phyloP scores from a whole-genome alignment of 1,284 basidiomycete genomes.

The Kwoniella shivajii region DNA sequence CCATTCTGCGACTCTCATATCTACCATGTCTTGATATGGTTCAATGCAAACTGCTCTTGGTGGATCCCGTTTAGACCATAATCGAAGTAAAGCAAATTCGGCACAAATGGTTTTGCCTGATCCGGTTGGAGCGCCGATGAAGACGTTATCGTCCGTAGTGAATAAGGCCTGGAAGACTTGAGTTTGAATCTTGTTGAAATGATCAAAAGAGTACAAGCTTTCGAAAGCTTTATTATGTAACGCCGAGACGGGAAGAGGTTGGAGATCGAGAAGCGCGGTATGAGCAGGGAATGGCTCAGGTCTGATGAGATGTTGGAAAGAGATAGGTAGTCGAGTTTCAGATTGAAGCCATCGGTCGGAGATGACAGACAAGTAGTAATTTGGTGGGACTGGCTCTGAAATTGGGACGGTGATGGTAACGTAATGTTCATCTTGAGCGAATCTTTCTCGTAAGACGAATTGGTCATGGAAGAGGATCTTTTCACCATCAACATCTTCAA shows the following conservation, averaged over 20 bases:
- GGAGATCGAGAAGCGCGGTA: constrained; percentile 90
- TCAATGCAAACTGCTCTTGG: constrained; percentile 93
- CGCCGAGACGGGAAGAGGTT: constrained; percentile 84
- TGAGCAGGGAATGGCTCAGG: constrained; percentile 95
- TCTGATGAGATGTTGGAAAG: constrained; percentile 96
- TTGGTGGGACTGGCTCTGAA: constrained; percentile 95
- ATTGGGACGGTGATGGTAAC: constrained; percentile 93
- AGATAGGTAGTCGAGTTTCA: constrained; percentile 91
- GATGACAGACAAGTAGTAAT: constrained; percentile 94
- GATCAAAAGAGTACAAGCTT: constrained; percentile 76
- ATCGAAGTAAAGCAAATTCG: constrained; percentile 87
- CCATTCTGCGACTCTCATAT: constrained; percentile 87
- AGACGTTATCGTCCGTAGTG: constrained; percentile 92
- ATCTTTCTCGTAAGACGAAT: constrained; percentile 87
- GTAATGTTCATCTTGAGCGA: constrained; percentile 90
- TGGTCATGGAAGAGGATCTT: constrained; percentile 91
- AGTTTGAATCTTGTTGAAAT: constrained; percentile 98
- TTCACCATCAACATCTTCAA: constrained; percentile 97
- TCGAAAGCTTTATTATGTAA: constrained; percentile 92
- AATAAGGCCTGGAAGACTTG: constrained; percentile 98
- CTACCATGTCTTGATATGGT: constrained; percentile 96
- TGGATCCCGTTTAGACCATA: constrained; percentile 85
- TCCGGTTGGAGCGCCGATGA: constrained; percentile 94
- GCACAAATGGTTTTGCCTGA: constrained; percentile 97
- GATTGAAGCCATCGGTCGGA: constrained; percentile 96